Evolutionary conservation across 768 basidiomycete genomes (phyloP), one percentile per base, ranked within the genome.

Genomic region (Termitomyces sp.): DNA sequence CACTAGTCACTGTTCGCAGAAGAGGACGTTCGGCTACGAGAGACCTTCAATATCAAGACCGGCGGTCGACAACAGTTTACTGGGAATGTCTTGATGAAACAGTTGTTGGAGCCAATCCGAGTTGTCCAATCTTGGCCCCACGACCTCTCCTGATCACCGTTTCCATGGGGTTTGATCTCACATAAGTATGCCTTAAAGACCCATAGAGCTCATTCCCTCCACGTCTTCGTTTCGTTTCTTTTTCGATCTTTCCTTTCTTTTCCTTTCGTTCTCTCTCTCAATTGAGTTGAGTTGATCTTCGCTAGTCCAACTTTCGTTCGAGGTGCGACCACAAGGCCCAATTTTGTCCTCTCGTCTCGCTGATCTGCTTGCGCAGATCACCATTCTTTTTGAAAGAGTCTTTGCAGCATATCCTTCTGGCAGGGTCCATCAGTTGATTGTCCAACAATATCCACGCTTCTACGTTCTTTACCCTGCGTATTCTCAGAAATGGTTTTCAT

Each of bases 381-480:
- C 68, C 29, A 59, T 77, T 78, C 83, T 86, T 86, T 88, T 89
- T 83, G 87, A 86, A 74, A 89, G 87, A 86, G 83, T 76, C 70
- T 70, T 70, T 76, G 20, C 74, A 77, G 72, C 74, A 76, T 76
- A 69, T 78, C 81, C 86, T 84, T 81, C 85, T 75, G 85, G 81
- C 84, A 86, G 86, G 83, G 77, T 76, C 71, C 69, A 31, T 72
- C 72, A 77, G 72, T 71, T 76, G 75, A 72, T 71, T 56, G 75
- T 75, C 73, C 71, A 73, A 76, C 76, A 70, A 76, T 75, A 69
- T 58, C 71, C 67, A 76, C 31, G 76, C 78, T 74, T 80, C 75
- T 68, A 82, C 82, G 77, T 77, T 81, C 72, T 68, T 74, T 50
- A 36, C 38, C 11, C 29, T 57, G 57, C 31, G 74, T 70, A 71